phyloP scores from a whole-genome alignment of 768 basidiomycete genomes.

The Leccinum sublutescens region DNA sequence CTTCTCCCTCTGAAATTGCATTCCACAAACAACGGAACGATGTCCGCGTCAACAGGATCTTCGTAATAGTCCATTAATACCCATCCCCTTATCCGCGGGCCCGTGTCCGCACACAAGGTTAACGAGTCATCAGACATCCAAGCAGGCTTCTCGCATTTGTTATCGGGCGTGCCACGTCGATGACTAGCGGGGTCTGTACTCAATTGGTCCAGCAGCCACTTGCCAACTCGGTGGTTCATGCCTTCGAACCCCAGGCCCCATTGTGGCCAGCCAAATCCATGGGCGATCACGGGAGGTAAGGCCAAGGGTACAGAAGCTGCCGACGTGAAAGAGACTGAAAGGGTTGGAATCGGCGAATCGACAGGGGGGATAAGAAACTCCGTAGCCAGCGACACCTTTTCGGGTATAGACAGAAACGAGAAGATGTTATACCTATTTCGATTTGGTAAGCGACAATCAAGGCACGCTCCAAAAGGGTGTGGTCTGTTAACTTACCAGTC shows the following conservation, averaged over 20 bases:
- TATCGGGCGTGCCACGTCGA: not conserved
- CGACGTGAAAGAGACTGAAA: slow-evolving; percentile 80
- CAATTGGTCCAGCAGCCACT: slow-evolving; percentile 66
- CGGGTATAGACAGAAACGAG: slow-evolving; percentile 78
- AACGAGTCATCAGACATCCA: not conserved
- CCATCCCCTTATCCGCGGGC: slow-evolving; percentile 68
- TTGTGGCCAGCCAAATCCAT: slow-evolving; percentile 81
- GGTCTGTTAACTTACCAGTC: slow-evolving; percentile 63
- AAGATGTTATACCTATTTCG: slow-evolving; percentile 70
- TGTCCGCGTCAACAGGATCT: slow-evolving; percentile 48
- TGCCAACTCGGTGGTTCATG: slow-evolving; percentile 71
- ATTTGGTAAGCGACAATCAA: slow-evolving; percentile 7
- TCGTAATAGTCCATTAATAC: slow-evolving; percentile 70
- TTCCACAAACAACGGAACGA: slow-evolving; percentile 71
- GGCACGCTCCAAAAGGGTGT: not conserved
- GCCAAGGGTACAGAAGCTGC: slow-evolving; percentile 81
- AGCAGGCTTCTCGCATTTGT: not conserved
- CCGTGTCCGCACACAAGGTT: not conserved
- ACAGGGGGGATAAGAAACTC: slow-evolving; percentile 47
- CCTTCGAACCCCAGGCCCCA: slow-evolving; percentile 82
- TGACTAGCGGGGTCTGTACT: not conserved
- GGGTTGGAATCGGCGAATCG: slow-evolving; percentile 39
- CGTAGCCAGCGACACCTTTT: slow-evolving; percentile 67
- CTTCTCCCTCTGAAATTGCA: slow-evolving; percentile 66
- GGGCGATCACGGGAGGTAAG: slow-evolving; percentile 71